phyloP scores from a whole-genome alignment of 2,329 filamentous ascomycete genomes.

The Penicillium sp. region DNA sequence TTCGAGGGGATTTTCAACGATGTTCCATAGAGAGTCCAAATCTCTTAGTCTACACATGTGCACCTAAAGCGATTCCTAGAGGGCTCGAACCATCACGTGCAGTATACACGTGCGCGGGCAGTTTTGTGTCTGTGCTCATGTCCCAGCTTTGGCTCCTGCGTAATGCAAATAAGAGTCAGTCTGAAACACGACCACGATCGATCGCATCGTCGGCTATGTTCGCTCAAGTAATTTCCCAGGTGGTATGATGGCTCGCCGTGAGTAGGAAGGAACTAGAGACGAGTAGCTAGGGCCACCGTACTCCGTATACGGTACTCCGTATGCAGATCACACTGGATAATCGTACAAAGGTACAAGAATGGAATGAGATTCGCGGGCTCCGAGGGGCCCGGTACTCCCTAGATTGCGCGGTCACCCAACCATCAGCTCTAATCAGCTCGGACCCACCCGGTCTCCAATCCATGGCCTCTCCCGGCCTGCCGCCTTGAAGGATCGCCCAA shows the following conservation, averaged over 20 bases:
- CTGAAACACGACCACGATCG: not conserved
- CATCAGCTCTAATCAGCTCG: constrained; percentile 7
- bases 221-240: not conserved
- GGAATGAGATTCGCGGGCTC: not conserved
- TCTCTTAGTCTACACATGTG: not conserved
- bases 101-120: not conserved
- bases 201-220: not conserved
- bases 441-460: constrained; percentile 9
- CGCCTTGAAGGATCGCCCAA: constrained; percentile 14
- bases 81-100: constrained; percentile 3
- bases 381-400: not conserved
- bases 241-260: not conserved
- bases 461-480: constrained; percentile 14
- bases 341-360: not conserved
- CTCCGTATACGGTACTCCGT: no score
- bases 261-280: not conserved
- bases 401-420: constrained; percentile 13
- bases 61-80: not conserved
- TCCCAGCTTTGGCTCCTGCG: not conserved
- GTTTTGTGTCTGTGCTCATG: not conserved
- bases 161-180: not conserved
- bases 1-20: not conserved
- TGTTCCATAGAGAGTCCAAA: not conserved
- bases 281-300: not conserved
- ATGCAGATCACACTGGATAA: no score